Base-by-base conservation (phyloP, 2,329 filamentous ascomycete genomes). In the Acephala macrosclerotiorum region DNA sequence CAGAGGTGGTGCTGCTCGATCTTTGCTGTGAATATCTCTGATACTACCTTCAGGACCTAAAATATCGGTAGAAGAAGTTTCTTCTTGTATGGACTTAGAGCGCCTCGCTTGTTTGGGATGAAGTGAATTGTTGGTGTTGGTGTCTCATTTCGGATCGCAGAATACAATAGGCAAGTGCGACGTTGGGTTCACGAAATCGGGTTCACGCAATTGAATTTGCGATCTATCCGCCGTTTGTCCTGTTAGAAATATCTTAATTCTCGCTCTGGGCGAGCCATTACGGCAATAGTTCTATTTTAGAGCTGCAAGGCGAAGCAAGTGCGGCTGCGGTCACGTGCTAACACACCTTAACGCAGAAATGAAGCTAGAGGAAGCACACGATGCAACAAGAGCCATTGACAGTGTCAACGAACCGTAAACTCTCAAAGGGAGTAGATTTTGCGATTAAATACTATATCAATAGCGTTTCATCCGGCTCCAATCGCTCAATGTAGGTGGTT, bases 141-240 rank as follows among this genome's bases (percentile, higher is more conserved):
- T 49, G 20, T 3, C 20, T 26, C 45, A 26, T 49, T 20, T 49
- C 45, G 20, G 20, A 3, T 49, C 2, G 45, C 18, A 20, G 22
- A 49, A 49, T 22, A 14, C 7, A 49, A 22, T n/a, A 49, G n/a
- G 45, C 45, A 49, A 49, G 45, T 49, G 45, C 45, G 45, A 42
- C 3, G 4, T 4, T 33, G 4, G 29, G 29, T 33, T 33, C 29
- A 33, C 29, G 9, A 33, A 4, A 33, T 33, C 29, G 29, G 29
- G 29, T 33, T 33, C 29, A 1, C 16, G 18, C 8, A n/a, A 16
- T 6, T 42, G 12, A 18, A 18, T 6, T 42, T 42, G 11, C n/a
- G 16, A 6, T 42, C 6, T 42, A 42, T n/a, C 29, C 29, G 9
- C 29, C 29, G 4, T 9, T 5, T 33, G 4, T 5, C 18, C n/a